Evolutionary conservation across 73 alveolate genomes (phyloP).

Genomic region (Effrenium voratum): DNA sequence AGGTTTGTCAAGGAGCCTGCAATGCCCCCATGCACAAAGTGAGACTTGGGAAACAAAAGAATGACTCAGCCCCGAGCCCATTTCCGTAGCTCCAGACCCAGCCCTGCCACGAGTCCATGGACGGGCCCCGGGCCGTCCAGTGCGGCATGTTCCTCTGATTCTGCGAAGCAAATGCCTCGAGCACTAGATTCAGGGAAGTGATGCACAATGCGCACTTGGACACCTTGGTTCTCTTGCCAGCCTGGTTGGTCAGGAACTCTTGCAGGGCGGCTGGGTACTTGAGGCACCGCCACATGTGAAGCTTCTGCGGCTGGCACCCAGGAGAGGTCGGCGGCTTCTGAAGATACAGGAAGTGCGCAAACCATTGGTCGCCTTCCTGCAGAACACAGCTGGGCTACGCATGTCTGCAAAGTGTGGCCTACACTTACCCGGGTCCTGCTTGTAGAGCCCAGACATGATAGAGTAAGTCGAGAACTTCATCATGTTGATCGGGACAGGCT

Average conservation of each 20-base stretch:
- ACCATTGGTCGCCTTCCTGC: conserved; percentile 23
- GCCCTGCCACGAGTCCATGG: background rate
- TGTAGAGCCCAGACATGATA: background rate
- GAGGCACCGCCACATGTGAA: conserved; percentile 37
- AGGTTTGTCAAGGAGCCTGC: too few relatives aligned
- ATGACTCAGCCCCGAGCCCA: background rate
- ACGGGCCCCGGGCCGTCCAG: background rate
- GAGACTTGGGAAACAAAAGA: too few relatives aligned
- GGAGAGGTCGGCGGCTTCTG: background rate
- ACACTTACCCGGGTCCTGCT: background rate
- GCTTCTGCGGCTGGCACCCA: background rate
- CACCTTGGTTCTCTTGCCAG: background rate
- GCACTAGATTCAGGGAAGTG: background rate
- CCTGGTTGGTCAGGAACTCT: background rate
- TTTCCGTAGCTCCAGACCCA: conserved; percentile 31
- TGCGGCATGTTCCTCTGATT: background rate
- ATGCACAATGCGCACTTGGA: background rate
- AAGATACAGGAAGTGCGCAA: background rate
- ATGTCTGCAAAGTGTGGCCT: too few relatives aligned
- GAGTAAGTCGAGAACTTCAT: background rate
- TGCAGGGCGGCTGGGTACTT: background rate
- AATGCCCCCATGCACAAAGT: too few relatives aligned
- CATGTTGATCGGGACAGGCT: background rate
- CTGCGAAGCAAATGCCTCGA: background rate
- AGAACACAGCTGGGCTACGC: too few relatives aligned